A percentile compares a stretch with the other conserved stretches of the same genome.
These are phyloP conservation scores for Candida ulmi DNA, from an alignment of 805 yeast species.

Conservation along the genomic window DNA sequence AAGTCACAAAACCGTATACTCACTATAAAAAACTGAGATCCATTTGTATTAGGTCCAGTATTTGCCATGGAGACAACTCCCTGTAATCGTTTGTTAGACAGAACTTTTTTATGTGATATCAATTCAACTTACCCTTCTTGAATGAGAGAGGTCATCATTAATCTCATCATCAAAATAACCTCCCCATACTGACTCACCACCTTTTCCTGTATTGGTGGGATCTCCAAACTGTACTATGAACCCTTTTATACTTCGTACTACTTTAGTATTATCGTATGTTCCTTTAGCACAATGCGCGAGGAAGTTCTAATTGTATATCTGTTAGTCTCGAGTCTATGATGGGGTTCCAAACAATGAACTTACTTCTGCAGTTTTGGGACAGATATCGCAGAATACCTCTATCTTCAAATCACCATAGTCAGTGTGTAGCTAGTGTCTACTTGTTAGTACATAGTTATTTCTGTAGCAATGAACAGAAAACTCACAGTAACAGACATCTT, in stretches of 20 bases:
- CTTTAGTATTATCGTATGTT: conserved; percentile 41
- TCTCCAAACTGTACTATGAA: conserved; percentile 89
- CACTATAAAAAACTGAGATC: conserved; percentile 61
- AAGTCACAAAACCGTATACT: too few relatives aligned
- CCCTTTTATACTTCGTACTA: conserved; percentile 66
- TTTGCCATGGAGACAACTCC: conserved; percentile 70
- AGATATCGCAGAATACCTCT: conserved; percentile 32
- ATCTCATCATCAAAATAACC: conserved; percentile 78
- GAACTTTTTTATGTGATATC: too few relatives aligned
- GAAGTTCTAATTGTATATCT: conserved; percentile 26
- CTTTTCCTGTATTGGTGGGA: conserved; percentile 69
- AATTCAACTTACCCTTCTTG: conserved; percentile 71
- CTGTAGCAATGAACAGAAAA: too few relatives aligned
- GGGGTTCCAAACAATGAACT: conserved; percentile 4
- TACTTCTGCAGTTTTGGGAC: conserved; percentile 34
- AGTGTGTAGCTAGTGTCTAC: conserved; percentile 27
- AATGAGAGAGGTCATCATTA: conserved; percentile 56
- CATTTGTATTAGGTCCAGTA: conserved; percentile 61
- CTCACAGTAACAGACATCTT: neutral
- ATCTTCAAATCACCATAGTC: conserved; percentile 33
- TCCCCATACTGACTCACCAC: conserved; percentile 79
- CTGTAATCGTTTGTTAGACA: too few relatives aligned
- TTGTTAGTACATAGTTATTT: conserved; percentile 1
- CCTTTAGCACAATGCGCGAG: conserved; percentile 42
- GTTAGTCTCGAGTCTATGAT: conserved; percentile 1